A percentile compares a stretch with the other conserved stretches of the same genome.
Evolutionary conservation across 148 eudicot genomes (phyloP).

Genomic region (Pharnaceum exiguum): DNA sequence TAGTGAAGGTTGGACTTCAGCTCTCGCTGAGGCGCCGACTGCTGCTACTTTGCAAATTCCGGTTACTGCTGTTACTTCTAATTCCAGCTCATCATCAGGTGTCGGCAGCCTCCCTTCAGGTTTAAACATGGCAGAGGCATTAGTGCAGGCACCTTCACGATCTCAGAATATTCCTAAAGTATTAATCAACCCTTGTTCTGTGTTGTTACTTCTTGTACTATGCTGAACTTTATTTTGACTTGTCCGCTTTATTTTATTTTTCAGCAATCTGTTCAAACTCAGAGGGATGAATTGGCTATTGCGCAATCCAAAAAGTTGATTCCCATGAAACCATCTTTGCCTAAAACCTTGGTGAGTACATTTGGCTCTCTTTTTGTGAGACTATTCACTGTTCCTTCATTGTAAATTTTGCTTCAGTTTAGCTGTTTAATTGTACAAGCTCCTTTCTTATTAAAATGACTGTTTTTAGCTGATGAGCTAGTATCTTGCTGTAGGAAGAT

Average conservation of each 20-base stretch:
- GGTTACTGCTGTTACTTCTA: slow-evolving; percentile 7
- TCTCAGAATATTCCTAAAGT: slow-evolving; percentile 60
- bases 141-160: slow-evolving; percentile 68
- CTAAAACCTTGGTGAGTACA: slow-evolving; percentile 56
- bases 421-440: neutral
- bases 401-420: neutral
- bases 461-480: no score
- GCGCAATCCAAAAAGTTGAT: slow-evolving; percentile 76
- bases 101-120: slow-evolving; percentile 34
- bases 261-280: slow-evolving; percentile 53
- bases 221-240: neutral
- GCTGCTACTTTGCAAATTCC: neutral
- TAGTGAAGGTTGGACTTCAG: slow-evolving; percentile 86
- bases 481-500: no score
- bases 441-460: no score
- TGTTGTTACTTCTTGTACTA: neutral
- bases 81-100: slow-evolving; percentile 23
- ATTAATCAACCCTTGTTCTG: slow-evolving; percentile 2
- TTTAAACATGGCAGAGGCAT: slow-evolving; percentile 84
- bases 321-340: slow-evolving; percentile 67
- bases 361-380: neutral
- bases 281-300: slow-evolving; percentile 78
- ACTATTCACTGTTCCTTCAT: neutral
- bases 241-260: slow-evolving; percentile 3
- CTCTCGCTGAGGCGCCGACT: slow-evolving; percentile 74